Evolutionary conservation across 1,284 basidiomycete species (phyloP), one percentile per base, ranked within the genome.

Genomic region (Stygiomarasmius scandens): DNA sequence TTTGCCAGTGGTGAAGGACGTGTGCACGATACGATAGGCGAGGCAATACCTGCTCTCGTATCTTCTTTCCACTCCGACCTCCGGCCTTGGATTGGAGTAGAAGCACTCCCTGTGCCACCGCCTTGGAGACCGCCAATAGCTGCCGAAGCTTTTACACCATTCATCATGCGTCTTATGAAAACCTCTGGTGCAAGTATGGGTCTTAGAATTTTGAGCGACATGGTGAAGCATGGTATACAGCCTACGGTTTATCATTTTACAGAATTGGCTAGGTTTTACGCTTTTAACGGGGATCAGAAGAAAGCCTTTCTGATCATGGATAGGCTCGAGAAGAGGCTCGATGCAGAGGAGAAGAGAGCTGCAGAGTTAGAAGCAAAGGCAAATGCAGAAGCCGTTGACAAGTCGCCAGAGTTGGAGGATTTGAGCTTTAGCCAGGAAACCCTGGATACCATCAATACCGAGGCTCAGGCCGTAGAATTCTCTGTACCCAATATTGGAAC

Each of bases 231-330:
- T 5, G 71, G 71, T 3, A 52, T 78, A 22, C 53, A 59, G 6
- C 78, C 78, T 0, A 68, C 62, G 8, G 64, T 75, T 1, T 69
- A 75, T 52, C 73, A 77, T 52, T 76, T 72, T 48, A 78, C 77
- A 1, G 73, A 77, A 47, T 55, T 80, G 16, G 75, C 69, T 0
- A 69, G 73, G 6, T 64, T 58, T 36, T 78, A 73, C 61, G 73
- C 76, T 12, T 63, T 64, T 6, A 47, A 38, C 1, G 71, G 71
- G 1, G 64, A 76, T 41, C 55, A 61, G 1, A 9, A 49, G 5
- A 66, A 63, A 36, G 73, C 71, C 5, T 65, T 77, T 19, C 38
- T 64, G 22, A 59, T 79, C 8, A 57, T 79, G 29, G 61, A 71
- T 20, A 53, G 63, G 22, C 59, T 77, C 61, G 76, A 79, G 45